Base-by-base conservation (phyloP, 2,329 filamentous ascomycete genomes). In the Aaosphaeria pasadenensis region DNA sequence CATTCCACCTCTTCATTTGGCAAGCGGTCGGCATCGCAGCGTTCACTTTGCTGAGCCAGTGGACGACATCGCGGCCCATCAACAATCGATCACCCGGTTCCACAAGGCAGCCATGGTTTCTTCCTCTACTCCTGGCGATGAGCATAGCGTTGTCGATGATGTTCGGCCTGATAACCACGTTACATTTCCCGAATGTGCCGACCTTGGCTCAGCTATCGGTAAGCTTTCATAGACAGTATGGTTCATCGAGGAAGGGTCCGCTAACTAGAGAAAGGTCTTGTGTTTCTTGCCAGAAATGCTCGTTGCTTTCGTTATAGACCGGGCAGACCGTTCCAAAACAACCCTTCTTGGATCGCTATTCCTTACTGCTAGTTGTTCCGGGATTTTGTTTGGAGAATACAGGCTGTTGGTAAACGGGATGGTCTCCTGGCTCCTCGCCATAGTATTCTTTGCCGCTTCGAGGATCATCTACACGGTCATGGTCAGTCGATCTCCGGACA, bases 111-210 rank as follows among this genome's bases (percentile, higher is more conserved):
- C 33, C 7, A 36, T 36, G 33, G 33, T 9, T 36, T 9, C n/a
- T 36, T 28, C 17, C 7, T 7, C 9, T 40, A 11, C 39, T 40
- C 9, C 39, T 40, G 9, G 39, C 39, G 9, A 24, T n/a, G 39
- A 7, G 9, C 39, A 49, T 55, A 42, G 52, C 61, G 6, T 42
- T 58, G n/a, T 56, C 64, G 3, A 52, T 58, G n/a, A 46, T 59
- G 5, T 55, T 62, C 29, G 53, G 51, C 13, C 41, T 62, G 7
- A 64, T 69, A 44, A 60, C 65, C 5, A 46, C 66, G 6, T 38
- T 70, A 17, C 67, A 67, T 46, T 59, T 60, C 33, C 55, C 56
- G 13, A 67, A 70, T 42, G 31, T 69, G 3, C 51, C 66, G 2
- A 58, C 65, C 0, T 46, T 70, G 9, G 50, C 54, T 17, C 65